Evolutionary conservation across 1,284 basidiomycete species (phyloP).

Genomic region (Cerioporus squamosus): DNA sequence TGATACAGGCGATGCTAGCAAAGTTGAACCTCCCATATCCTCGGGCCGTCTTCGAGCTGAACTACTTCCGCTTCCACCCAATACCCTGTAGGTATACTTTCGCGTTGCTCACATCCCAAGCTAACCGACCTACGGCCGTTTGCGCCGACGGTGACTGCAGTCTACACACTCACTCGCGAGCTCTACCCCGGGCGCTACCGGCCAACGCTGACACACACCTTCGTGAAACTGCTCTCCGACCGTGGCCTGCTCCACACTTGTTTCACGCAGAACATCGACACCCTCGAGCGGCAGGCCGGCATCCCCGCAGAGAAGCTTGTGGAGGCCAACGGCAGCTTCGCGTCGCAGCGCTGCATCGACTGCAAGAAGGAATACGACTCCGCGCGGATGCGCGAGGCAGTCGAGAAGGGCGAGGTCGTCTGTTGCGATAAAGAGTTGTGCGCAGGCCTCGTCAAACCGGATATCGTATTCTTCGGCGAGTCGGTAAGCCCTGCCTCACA

Average conservation of each 20-base stretch:
- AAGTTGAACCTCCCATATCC: constrained; percentile 76
- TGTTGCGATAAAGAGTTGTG: constrained; percentile 62
- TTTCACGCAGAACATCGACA: constrained; percentile 94
- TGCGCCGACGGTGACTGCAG: constrained; percentile 37
- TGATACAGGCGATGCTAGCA: constrained; percentile 68
- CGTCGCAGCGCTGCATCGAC: constrained; percentile 78
- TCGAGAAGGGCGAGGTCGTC: constrained; percentile 65
- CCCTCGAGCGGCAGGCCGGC: constrained; percentile 87
- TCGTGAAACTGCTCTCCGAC: constrained; percentile 77
- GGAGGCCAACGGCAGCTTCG: constrained; percentile 95
- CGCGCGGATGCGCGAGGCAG: constrained; percentile 66
- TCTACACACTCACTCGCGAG: constrained; percentile 88
- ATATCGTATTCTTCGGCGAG: constrained; percentile 95
- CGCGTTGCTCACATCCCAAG: neutral
- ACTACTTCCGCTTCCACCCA: constrained; percentile 74
- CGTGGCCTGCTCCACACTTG: constrained; percentile 72
- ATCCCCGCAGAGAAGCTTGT: constrained; percentile 78
- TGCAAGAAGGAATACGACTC: constrained; percentile 66
- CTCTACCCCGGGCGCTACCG: constrained; percentile 88
- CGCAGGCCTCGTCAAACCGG: constrained; percentile 82
- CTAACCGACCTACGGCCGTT: neutral
- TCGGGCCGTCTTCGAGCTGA: constrained; percentile 82
- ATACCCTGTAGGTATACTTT: constrained; percentile 61
- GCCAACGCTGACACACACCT: constrained; percentile 90
- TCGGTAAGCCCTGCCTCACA: constrained; percentile 44